phyloP scores from a whole-genome alignment of 352 stramenopile genomes.

The Phytopythium kandeliae region DNA sequence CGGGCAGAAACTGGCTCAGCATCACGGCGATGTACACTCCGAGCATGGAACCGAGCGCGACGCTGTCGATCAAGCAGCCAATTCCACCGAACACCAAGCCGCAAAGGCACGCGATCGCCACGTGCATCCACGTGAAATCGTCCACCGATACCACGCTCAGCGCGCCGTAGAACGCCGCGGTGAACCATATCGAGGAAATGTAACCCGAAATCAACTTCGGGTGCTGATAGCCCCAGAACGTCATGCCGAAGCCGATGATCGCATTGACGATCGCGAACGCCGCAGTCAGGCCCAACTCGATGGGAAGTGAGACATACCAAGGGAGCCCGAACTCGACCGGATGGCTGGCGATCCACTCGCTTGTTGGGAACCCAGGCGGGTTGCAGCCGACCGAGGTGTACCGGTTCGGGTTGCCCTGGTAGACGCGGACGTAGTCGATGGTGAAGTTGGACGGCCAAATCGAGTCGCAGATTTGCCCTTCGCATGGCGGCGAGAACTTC shows the following conservation, averaged over 20 bases:
- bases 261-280: conserved; percentile 61
- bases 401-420: conserved; percentile 88
- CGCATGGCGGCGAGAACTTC: conserved; percentile 91
- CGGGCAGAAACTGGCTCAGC: conserved; percentile 58
- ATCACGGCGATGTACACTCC: conserved; percentile 60
- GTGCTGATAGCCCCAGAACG: conserved; percentile 47
- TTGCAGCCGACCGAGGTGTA: conserved; percentile 93
- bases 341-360: conserved; percentile 89
- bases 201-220: conserved; percentile 50
- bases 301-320: conserved; percentile 69
- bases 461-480: conserved; percentile 91
- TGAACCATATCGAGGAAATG: conserved; percentile 52
- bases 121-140: conserved; percentile 63
- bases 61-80: conserved; percentile 47
- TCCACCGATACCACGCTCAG: conserved; percentile 45
- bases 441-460: conserved; percentile 90
- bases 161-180: conserved; percentile 62
- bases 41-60: conserved; percentile 57
- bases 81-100: conserved; percentile 68
- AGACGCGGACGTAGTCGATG: conserved; percentile 95
- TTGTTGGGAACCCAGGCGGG: conserved; percentile 86
- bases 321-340: conserved; percentile 77
- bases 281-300: conserved; percentile 36
- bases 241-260: conserved; percentile 42
- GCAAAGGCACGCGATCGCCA: conserved; percentile 57